Conservation (phyloP, 768 basidiomycete species). For the Leucosporidium creatinivorum region DNA sequence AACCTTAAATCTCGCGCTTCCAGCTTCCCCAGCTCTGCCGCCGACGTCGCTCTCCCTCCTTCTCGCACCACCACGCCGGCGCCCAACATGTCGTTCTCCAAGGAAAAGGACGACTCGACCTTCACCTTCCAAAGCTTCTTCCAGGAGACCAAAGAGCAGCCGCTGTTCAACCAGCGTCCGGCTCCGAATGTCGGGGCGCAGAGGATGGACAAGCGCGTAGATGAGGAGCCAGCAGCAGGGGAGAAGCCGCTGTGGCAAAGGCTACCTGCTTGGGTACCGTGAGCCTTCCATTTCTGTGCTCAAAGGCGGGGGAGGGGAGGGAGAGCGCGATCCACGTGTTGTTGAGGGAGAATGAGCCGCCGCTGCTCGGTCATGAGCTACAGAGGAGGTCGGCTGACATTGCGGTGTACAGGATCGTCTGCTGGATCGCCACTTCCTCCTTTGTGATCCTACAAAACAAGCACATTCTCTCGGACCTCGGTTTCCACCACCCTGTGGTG, state of each 20-base stretch:
- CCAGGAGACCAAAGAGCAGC: conserved; percentile 10
- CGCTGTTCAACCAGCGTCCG: conserved; percentile 20
- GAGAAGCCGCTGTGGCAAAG: conserved; percentile 21
- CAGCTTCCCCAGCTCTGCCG: no score
- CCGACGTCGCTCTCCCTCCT: neutral
- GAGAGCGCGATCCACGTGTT: no score
- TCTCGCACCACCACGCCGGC: neutral
- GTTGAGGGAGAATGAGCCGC: neutral
- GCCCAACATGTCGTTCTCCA: neutral
- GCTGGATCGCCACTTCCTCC: conserved; percentile 87
- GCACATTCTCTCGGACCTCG: conserved; percentile 49
- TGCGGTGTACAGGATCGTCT: conserved; percentile 50
- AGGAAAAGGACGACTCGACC: neutral
- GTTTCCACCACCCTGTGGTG: conserved; percentile 86
- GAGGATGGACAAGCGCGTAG: conserved; percentile 5
- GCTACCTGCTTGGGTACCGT: conserved; percentile 23
- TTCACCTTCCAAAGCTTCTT: conserved; percentile 5
- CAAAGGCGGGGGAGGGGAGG: neutral
- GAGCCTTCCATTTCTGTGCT: neutral
- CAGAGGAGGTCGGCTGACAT: neutral
- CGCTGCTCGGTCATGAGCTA: neutral
- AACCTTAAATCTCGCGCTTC: no score
- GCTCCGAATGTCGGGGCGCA: neutral
- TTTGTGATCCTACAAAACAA: conserved; percentile 64
- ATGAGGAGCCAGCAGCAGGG: neutral